phyloP scores from a whole-genome alignment of 352 stramenopile species.

The Globisporangium emineosum region DNA sequence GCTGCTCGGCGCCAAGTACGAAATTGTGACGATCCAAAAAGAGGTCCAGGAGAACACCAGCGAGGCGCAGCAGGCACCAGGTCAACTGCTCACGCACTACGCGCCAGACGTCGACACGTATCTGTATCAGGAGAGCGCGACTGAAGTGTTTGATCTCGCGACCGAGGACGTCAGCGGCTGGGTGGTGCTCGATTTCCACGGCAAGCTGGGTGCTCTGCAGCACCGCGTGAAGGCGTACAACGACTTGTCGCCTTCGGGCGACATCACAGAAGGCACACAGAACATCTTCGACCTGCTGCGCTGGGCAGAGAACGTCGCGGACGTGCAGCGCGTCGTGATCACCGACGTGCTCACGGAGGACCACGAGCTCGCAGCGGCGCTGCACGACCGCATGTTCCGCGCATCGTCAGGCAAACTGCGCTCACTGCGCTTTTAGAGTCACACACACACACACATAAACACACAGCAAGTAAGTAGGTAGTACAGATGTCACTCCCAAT shows the following conservation, averaged over 20 bases:
- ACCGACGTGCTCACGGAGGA: conserved; percentile 44
- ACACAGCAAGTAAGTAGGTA: background rate
- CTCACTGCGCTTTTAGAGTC: conserved; percentile 37
- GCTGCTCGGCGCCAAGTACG: conserved; percentile 37
- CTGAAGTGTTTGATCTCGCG: conserved; percentile 32
- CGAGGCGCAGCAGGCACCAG: conserved; percentile 89
- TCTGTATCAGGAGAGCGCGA: conserved; percentile 52
- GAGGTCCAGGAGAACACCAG: conserved; percentile 57
- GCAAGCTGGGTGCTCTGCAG: conserved; percentile 45
- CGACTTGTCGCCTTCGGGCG: conserved; percentile 71
- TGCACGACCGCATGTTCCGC: conserved; percentile 84
- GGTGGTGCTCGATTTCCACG: conserved; percentile 83
- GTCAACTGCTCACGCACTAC: conserved; percentile 98
- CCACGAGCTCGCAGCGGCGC: conserved; percentile 70
- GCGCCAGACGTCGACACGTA: conserved; percentile 93
- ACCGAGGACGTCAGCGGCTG: conserved; percentile 42
- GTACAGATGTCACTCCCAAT: no score
- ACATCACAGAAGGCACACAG: conserved; percentile 68
- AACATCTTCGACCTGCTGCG: conserved; percentile 83
- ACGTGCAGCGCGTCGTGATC: conserved; percentile 70
- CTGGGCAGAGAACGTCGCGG: conserved; percentile 74
- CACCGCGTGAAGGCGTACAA: conserved; percentile 57
- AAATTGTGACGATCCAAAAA: conserved; percentile 69
- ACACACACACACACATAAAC: background rate
- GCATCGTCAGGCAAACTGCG: conserved; percentile 73